Evolutionary conservation across 306 rosid genomes (phyloP).

Genomic region (Crotalaria pallida): DNA sequence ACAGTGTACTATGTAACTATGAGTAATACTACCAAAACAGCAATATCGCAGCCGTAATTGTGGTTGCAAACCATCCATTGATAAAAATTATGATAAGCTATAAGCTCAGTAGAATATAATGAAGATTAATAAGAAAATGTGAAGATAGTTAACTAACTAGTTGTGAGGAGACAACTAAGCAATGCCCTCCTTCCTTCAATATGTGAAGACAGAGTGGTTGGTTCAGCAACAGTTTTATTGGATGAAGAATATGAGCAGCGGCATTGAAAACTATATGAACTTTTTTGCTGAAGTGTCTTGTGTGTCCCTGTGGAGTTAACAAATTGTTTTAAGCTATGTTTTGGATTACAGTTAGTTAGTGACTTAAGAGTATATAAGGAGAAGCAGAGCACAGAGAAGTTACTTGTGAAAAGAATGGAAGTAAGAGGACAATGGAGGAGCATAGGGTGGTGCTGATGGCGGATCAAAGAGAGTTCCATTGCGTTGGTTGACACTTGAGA

Average conservation of each 20-base stretch:
- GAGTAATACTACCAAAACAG: no score
- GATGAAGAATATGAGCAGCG: conserved; percentile 46
- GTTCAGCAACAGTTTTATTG: conserved; percentile 21
- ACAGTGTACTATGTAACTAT: no score
- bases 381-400: conserved; percentile 23
- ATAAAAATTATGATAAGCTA: neutral
- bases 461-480: conserved; percentile 60
- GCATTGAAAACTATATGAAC: conserved; percentile 33
- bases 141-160: conserved; percentile 42
- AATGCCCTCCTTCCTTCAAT: conserved; percentile 75
- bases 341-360: conserved; percentile 19
- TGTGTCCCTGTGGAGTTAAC: conserved; percentile 53
- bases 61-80: neutral
- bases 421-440: conserved; percentile 43
- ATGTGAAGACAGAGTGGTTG: conserved; percentile 29
- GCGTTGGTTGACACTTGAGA: conserved; percentile 17
- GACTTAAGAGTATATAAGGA: neutral
- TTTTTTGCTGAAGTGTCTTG: conserved; percentile 31
- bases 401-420: conserved; percentile 45
- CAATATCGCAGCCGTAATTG: no score
- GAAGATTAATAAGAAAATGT: neutral
- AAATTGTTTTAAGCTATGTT: conserved; percentile 9
- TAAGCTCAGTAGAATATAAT: neutral
- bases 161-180: conserved; percentile 52
- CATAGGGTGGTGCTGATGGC: conserved; percentile 34